Evolutionary conservation across 192 early-diverging fungal genomes (phyloP).

Genomic region (Glomus cerebriforme): DNA sequence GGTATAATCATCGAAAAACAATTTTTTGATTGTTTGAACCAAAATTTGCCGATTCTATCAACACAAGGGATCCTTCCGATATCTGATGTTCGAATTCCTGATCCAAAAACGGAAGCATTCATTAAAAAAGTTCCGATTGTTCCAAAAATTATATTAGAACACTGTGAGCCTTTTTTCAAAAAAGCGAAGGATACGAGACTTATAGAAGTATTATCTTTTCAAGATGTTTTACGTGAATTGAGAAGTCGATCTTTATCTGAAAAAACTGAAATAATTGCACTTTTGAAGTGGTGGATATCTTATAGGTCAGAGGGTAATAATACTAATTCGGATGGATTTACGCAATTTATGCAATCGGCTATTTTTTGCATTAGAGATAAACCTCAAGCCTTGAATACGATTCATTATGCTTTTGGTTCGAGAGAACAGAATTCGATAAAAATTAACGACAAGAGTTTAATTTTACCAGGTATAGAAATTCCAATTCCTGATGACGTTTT

Average conservation of each 20-base stretch:
- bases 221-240: conserved; percentile 70
- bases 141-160: conserved; percentile 47
- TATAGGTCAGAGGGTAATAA: conserved; percentile 37
- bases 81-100: conserved; percentile 59
- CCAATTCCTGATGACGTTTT: conserved; percentile 71
- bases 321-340: no score
- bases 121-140: conserved; percentile 67
- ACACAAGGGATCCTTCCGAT: conserved; percentile 62
- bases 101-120: conserved; percentile 56
- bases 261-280: conserved; percentile 63
- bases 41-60: conserved; percentile 63
- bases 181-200: conserved; percentile 42
- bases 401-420: conserved; percentile 60
- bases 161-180: conserved; percentile 56
- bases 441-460: no score
- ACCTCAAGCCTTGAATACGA: conserved; percentile 29
- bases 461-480: conserved; percentile 42
- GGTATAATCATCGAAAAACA: conserved; percentile 56
- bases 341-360: background rate
- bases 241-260: conserved; percentile 51
- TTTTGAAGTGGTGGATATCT: conserved; percentile 78
- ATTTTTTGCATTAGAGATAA: background rate
- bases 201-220: conserved; percentile 53
- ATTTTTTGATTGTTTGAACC: conserved; percentile 56
- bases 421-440: no score